phyloP scores from a whole-genome alignment of 192 early-diverging fungal genomes.

The Obelidium mucronatum region DNA sequence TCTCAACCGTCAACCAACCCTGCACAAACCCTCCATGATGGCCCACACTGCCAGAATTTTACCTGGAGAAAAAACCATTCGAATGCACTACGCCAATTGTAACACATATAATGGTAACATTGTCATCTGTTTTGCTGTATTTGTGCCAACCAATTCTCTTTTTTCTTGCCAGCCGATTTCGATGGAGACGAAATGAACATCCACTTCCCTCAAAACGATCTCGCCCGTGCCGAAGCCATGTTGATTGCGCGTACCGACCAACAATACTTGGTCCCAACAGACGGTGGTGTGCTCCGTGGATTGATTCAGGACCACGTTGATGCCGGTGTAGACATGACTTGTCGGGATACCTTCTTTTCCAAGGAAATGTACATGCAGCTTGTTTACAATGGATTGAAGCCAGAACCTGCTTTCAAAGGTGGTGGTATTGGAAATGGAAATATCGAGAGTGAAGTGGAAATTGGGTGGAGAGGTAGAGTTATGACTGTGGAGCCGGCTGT shows the following conservation, averaged over 20 bases:
- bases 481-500: constrained; percentile 88
- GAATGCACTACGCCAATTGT: constrained; percentile 98
- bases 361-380: constrained; percentile 94
- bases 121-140: neutral
- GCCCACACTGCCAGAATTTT: constrained; percentile 95
- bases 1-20: constrained; percentile 98
- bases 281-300: constrained; percentile 95
- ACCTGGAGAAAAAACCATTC: constrained; percentile 96
- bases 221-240: constrained; percentile 94
- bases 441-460: constrained; percentile 59
- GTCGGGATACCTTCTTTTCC: constrained; percentile 86
- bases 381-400: constrained; percentile 86
- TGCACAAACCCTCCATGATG: constrained; percentile 99
- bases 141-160: constrained; percentile 66
- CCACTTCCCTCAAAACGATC: constrained; percentile 99
- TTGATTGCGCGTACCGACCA: constrained; percentile 93
- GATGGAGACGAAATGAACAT: constrained; percentile 99
- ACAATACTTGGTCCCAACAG: constrained; percentile 97
- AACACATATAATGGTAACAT: constrained; percentile 55
- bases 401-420: constrained; percentile 72
- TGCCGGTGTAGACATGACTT: constrained; percentile 93
- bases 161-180: constrained; percentile 93
- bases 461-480: constrained; percentile 76
- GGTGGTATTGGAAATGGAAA: constrained; percentile 62
- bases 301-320: constrained; percentile 99